phyloP scores from a whole-genome alignment of 2,329 filamentous ascomycete species.

The Trichoderma atrobrunneum region DNA sequence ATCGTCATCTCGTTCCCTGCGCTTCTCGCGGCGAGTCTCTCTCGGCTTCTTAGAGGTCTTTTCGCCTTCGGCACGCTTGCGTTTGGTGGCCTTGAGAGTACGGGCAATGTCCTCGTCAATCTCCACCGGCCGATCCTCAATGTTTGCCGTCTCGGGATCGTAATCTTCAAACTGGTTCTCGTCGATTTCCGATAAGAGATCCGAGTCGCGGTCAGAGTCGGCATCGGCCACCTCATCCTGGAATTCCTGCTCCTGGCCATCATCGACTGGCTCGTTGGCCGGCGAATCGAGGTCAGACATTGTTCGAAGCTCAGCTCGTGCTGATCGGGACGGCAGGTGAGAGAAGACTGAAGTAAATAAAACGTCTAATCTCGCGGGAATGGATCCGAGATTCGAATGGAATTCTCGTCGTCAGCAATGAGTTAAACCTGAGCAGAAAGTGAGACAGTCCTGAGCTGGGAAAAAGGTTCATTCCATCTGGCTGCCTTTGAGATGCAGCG shows the following conservation, averaged over 20 bases:
- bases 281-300: constrained; percentile 50
- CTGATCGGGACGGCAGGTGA: background rate
- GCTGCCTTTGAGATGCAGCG: constrained; percentile 7
- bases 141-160: constrained; percentile 61
- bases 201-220: constrained; percentile 55
- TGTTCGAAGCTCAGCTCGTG: constrained; percentile 16
- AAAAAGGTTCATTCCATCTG: constrained; percentile 16
- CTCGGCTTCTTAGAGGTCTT: constrained; percentile 67
- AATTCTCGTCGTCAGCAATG: background rate
- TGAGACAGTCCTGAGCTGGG: constrained; percentile 10
- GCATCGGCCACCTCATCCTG: constrained; percentile 42
- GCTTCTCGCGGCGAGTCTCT: constrained; percentile 67
- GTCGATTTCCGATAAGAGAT: constrained; percentile 65
- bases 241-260: constrained; percentile 42
- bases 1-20: constrained; percentile 49
- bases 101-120: constrained; percentile 65
- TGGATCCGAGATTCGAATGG: background rate
- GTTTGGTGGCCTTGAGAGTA: constrained; percentile 62
- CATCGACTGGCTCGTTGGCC: constrained; percentile 39
- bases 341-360: background rate
- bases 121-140: constrained; percentile 62
- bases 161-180: constrained; percentile 69
- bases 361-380: background rate
- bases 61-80: constrained; percentile 63
- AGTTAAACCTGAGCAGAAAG: background rate